Percentiles rank a stretch among this genome's conserved stretches.
These are phyloP conservation scores for Canna indica DNA, from an alignment of 176 grass and related monocot species.

Conservation along the genomic window DNA sequence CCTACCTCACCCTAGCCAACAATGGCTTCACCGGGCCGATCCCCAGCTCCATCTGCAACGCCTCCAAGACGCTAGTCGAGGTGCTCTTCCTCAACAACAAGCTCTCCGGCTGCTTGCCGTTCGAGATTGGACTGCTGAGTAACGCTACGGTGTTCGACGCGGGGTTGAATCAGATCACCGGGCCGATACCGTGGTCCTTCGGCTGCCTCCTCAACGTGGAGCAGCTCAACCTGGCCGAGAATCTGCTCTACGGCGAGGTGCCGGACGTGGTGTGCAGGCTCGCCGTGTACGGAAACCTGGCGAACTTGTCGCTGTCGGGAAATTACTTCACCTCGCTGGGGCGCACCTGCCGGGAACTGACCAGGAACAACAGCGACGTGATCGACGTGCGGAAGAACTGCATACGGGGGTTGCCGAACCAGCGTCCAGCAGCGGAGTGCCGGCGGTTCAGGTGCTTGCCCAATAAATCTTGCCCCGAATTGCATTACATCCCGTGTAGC, in stretches of 20 bases:
- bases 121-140: not conserved
- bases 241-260: conserved; percentile 19
- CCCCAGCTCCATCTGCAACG: conserved; percentile 3
- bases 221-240: conserved; percentile 17
- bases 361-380: not conserved
- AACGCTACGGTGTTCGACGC: conserved; percentile 16
- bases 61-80: not conserved
- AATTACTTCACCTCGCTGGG: conserved; percentile 19
- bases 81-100: conserved; percentile 14
- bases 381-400: conserved; percentile 19
- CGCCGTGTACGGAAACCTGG: not conserved
- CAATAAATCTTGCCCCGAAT: not conserved
- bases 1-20: conserved; percentile 17
- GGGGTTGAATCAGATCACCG: conserved; percentile 1
- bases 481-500: not conserved
- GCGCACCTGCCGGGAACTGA: not conserved
- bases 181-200: conserved; percentile 15
- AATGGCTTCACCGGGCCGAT: conserved; percentile 18
- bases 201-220: conserved; percentile 10
- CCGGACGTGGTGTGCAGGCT: conserved; percentile 17
- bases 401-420: conserved; percentile 1
- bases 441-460: not conserved
- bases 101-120: conserved; percentile 4
- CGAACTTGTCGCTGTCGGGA: conserved; percentile 8
- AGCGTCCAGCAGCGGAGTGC: not conserved